Base-by-base conservation (phyloP, 2,329 filamentous ascomycete species). In the Xylariaceae sp. region DNA sequence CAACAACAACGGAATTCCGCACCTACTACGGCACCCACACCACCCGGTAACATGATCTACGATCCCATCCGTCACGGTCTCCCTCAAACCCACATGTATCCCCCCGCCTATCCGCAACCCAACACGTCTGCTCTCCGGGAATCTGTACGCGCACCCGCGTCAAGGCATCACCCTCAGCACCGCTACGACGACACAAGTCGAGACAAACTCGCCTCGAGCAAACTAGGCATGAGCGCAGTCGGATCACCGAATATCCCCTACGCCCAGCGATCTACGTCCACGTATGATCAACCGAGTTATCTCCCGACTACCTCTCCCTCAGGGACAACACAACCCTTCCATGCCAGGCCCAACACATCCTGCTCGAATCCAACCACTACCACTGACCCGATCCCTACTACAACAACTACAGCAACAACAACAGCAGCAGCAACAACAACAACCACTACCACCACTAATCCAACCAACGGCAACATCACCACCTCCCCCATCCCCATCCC, bases 21-120 rank as follows among this genome's bases (percentile, higher is more conserved):
- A 5, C 70, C 71, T 0, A 57, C 66, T 8, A 73, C 76, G 1
- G 74, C 74, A 6, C 72, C 74, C 27, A 80, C 78, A 1, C 76
- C 79, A 0, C 77, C 80, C 0, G 79, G 80, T 1, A 83, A 80
- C 60, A 81, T 82, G 78, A 75, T 80, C 2, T 84, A 83, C 54
- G 81, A 84, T 53, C 79, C 81, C 0, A 81, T 83, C 54, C 74
- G 81, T 2, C 78, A 80, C 58, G 80, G 76, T 54, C 68, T 80
- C 0, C 79, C 79, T 0, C 80, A 81, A 2, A 65, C 72, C 1
- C 68, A 71, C 30, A 77, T 81, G 64, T 79, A 76, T 48, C 74
- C 78, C 0, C 71, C 78, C 0, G 68, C 75, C 0, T 77, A 80
- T 50, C 74, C 77, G 1, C 78, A 80, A 53, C 72, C 76, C 0